Percentiles rank a stretch among this genome's conserved stretches.
Conservation (phyloP, 148 eudicot genomes). For the Persicaria tinctoria region DNA sequence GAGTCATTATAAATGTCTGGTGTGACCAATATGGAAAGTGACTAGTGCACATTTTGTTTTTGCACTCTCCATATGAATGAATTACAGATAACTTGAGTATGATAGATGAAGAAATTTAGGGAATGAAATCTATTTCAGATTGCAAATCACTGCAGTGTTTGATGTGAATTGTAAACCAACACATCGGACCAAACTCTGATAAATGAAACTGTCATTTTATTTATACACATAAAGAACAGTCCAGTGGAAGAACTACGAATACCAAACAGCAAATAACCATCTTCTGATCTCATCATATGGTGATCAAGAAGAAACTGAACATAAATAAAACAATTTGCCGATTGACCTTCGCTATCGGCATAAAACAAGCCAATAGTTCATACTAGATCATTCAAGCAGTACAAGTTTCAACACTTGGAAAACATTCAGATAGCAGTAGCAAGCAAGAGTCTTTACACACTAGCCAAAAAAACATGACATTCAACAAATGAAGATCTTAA, state of each 20-base stretch:
- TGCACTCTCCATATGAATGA: neutral
- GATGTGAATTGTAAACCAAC: neutral
- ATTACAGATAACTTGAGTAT: neutral
- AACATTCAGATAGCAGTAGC: too few species aligned
- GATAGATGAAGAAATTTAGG: neutral
- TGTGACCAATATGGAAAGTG: neutral
- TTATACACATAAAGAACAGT: neutral
- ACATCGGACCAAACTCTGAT: neutral
- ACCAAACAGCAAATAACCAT: neutral
- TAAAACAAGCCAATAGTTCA: neutral
- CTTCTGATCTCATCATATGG: neutral
- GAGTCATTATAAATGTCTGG: neutral
- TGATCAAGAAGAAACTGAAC: constrained; percentile 1
- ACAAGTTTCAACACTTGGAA: neutral
- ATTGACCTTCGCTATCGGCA: neutral
- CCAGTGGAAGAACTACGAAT: neutral
- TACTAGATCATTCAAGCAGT: neutral
- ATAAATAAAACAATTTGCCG: neutral
- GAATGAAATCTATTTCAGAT: neutral
- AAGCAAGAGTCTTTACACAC: neutral
- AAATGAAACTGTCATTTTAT: too few species aligned
- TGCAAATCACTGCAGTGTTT: neutral
- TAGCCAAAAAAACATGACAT: neutral
- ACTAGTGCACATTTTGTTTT: neutral
- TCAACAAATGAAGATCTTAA: constrained; percentile 14